Evolutionary conservation across 1,284 basidiomycete genomes (phyloP), one percentile per base, ranked within the genome.

Genomic region (Cryptococcus deneoformans): DNA sequence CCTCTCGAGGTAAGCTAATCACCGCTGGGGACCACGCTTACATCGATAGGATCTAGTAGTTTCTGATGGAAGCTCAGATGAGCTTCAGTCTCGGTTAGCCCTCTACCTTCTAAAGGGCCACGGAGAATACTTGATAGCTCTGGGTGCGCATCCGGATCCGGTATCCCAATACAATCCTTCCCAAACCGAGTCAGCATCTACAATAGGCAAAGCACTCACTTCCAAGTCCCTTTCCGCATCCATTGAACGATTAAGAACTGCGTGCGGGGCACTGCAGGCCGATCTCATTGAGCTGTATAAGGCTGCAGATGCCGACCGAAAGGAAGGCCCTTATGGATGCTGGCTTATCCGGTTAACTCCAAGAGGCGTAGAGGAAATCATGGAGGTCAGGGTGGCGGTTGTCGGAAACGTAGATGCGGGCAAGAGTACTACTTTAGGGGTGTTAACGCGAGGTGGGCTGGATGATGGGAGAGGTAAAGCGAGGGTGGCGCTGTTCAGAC

Each of bases 301-400:
- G 47, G 46, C 53, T 16, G 54, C 62, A n/a, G 54, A 63, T 12
- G 50, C 56, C 12, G 57, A 44, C 6, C 49, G 53, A 11, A 50
- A 53, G n/a, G 56, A 46, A 9, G 58, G 54, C 14, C 42, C 60
- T 1, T 72, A 68, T 59, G 73, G 71, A 8, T 73, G 67, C 57
- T 73, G 74, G 72, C 59, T 77, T 37, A 62, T 77, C 24, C 62
- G 78, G 1, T 53, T 77, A 38, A 69, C 62, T 1, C 76, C 78
- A 0, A 55, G 67, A 10, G 69, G 73, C 7, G 75, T 77, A 8
- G 75, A 78, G 64, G 76, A 79, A 57, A 77, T 79, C 46, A 72
- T 89, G 12, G 95, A 99, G 78, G 90, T 97, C 2, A 85, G 95
- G 29, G 91, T 94, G 63, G 94, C 94, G 0, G 92, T 96, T 2